Percentiles rank a stretch among this genome's conserved stretches.
These are phyloP conservation scores for Linum trigynum DNA, from an alignment of 345 rosid genomes.

Conservation along the genomic window DNA sequence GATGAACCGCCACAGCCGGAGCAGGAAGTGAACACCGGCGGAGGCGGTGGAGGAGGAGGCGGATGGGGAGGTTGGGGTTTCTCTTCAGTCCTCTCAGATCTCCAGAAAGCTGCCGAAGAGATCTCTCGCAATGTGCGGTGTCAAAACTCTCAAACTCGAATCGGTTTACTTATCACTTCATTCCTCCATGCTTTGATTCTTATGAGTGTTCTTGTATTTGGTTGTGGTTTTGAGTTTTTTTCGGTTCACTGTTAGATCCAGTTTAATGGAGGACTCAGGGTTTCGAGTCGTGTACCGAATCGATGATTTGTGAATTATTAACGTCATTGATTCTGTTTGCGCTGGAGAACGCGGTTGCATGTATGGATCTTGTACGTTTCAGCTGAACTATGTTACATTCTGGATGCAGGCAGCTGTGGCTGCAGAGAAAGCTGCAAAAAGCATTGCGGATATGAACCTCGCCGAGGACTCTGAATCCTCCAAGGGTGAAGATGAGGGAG, in stretches of 20 bases:
- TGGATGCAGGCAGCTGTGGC: slow-evolving; percentile 65
- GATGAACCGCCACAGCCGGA: slow-evolving; percentile 10
- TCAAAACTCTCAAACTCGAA: background rate
- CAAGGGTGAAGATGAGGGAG: slow-evolving; percentile 43
- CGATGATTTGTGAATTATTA: no score
- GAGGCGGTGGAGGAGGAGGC: slow-evolving; percentile 20
- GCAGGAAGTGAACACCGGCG: background rate
- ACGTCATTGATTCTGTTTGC: no score
- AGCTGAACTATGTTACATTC: slow-evolving; percentile 12
- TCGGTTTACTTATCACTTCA: background rate
- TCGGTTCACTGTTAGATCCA: slow-evolving; percentile 12
- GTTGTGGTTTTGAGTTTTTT: background rate
- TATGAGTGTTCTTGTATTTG: background rate
- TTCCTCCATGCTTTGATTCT: background rate
- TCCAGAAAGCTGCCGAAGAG: slow-evolving; percentile 93
- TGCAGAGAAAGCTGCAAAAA: slow-evolving; percentile 83
- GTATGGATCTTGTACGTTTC: background rate
- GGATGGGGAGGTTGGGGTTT: slow-evolving; percentile 96
- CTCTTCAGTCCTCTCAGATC: slow-evolving; percentile 73
- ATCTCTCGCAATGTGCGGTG: slow-evolving; percentile 74
- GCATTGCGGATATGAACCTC: slow-evolving; percentile 44
- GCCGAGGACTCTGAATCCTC: slow-evolving; percentile 54
- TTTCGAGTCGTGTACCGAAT: background rate
- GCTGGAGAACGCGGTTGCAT: no score
- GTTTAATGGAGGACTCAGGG: background rate